Evolutionary conservation across 1,139 yeast genomes (phyloP).

Genomic region (Pneumocystis wakefieldiae): DNA sequence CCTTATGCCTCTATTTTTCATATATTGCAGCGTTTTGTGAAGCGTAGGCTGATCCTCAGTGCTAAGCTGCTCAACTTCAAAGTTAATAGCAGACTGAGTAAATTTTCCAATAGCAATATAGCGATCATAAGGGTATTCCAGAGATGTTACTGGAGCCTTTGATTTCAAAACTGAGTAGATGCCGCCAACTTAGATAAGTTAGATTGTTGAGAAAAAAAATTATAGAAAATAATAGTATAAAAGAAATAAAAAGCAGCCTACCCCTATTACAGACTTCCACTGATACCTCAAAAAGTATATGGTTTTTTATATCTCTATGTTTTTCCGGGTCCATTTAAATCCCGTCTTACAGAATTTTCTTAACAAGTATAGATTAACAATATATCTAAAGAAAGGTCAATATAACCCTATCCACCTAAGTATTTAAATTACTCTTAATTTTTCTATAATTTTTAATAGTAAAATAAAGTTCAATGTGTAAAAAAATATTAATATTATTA

Average conservation of each 20-base stretch:
- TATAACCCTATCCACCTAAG: background rate
- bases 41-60: slow-evolving; percentile 38
- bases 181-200: slow-evolving; percentile 52
- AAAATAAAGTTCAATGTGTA: too few species aligned
- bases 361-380: background rate
- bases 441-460: background rate
- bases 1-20: slow-evolving; percentile 66
- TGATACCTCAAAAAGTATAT: slow-evolving; percentile 81
- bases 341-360: background rate
- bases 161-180: slow-evolving; percentile 92
- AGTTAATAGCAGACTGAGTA: background rate
- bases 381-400: background rate
- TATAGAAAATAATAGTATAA: background rate
- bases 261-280: slow-evolving; percentile 89
- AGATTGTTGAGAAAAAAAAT: background rate
- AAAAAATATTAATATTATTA: background rate
- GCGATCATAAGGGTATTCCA: slow-evolving; percentile 68
- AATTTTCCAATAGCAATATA: slow-evolving; percentile 45
- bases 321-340: slow-evolving; percentile 8
- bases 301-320: slow-evolving; percentile 42
- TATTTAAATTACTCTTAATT: background rate
- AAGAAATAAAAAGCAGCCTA: slow-evolving; percentile 2
- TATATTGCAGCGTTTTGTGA: slow-evolving; percentile 50
- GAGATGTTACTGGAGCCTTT: slow-evolving; percentile 91
- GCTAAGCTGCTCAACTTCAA: background rate